Evolutionary conservation across 140 eudicot species (phyloP).

Genomic region (Stevia rebaudiana): DNA sequence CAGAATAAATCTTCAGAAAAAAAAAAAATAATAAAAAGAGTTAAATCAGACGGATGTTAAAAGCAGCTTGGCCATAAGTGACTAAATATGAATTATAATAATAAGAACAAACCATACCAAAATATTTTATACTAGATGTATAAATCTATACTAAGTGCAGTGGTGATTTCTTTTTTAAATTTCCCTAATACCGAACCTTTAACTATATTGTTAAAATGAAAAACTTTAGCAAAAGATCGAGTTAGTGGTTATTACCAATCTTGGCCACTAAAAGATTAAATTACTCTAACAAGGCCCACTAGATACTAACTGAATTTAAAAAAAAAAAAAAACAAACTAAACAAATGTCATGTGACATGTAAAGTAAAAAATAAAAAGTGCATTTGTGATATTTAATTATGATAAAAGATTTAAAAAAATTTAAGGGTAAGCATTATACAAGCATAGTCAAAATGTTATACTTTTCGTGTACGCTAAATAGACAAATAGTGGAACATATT

Average conservation of each 20-base stretch:
- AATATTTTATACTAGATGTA: not conserved
- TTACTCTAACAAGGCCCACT: not conserved
- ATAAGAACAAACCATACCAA: not conserved
- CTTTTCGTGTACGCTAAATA: not conserved
- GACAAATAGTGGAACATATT: not conserved
- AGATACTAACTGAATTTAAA: not conserved
- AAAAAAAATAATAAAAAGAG: not conserved
- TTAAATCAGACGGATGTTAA: slow-evolving; percentile 8
- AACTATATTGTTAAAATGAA: not conserved
- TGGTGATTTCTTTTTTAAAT: not conserved
- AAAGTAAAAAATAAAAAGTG: slow-evolving; percentile 6
- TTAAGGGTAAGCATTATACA: not conserved
- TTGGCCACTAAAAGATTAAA: slow-evolving; percentile 1
- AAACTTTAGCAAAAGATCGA: no score
- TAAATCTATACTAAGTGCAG: not conserved
- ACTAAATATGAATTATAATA: not conserved
- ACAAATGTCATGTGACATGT: slow-evolving; percentile 1
- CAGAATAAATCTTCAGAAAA: slow-evolving; percentile 59
- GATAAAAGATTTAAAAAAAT: slow-evolving; percentile 1
- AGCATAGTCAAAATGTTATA: not conserved
- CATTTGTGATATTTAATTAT: not conserved
- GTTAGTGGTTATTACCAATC: not conserved
- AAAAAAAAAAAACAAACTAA: not conserved
- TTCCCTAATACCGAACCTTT: not conserved
- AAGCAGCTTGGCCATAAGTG: not conserved